Evolutionary conservation across 2,329 filamentous ascomycete genomes (phyloP).

Genomic region (Apiospora saccharicola): DNA sequence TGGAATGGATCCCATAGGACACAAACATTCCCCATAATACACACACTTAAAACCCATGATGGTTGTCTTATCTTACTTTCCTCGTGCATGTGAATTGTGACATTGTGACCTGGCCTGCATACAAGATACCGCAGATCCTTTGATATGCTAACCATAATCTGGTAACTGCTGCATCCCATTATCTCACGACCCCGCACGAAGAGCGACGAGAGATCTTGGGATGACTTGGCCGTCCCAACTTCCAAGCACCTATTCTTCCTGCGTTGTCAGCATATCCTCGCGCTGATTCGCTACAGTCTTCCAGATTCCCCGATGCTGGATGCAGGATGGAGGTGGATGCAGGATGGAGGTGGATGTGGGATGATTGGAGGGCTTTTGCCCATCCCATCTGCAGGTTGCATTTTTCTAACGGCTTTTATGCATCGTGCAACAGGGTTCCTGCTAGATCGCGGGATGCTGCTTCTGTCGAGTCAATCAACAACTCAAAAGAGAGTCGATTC

Average conservation of each 20-base stretch:
- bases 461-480: not conserved
- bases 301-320: too few relatives aligned
- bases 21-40: too few relatives aligned
- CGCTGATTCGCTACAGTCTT: not conserved
- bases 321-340: too few relatives aligned
- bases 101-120: not conserved
- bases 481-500: not conserved
- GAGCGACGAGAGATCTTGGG: not conserved
- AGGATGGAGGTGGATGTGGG: not conserved
- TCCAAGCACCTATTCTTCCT: too few relatives aligned
- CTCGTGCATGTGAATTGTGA: not conserved
- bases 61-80: not conserved
- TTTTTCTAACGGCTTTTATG: not conserved
- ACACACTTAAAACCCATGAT: too few relatives aligned
- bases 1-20: too few relatives aligned
- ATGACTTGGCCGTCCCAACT: not conserved
- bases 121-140: not conserved
- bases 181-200: constrained; percentile 1
- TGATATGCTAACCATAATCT: not conserved
- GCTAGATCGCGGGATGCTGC: not conserved
- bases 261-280: not conserved
- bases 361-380: not conserved
- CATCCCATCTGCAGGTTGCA: not conserved
- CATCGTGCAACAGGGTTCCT: not conserved
- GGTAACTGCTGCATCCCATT: not conserved